A percentile compares a stretch with the other conserved stretches of the same genome.
phyloP scores from a whole-genome alignment of 306 rosid species.

The Corylus americana region DNA sequence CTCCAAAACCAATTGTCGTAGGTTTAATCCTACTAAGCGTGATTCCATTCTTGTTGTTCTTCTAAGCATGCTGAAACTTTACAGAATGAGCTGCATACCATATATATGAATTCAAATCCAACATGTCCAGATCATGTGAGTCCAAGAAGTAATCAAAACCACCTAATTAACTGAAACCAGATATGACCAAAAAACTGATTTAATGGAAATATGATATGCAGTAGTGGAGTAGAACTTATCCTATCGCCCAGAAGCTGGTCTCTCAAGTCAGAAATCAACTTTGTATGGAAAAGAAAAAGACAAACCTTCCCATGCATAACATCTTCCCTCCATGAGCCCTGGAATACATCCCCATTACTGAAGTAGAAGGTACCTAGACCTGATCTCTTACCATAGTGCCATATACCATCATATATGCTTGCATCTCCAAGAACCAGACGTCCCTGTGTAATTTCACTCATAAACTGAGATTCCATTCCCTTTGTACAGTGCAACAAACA shows the following conservation, averaged over 20 bases:
- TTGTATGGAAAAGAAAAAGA: background rate
- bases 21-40: background rate
- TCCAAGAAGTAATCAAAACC: background rate
- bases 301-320: slow-evolving; percentile 94
- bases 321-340: slow-evolving; percentile 98
- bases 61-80: background rate
- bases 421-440: slow-evolving; percentile 79
- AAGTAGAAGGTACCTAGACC: slow-evolving; percentile 89
- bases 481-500: background rate
- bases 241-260: background rate
- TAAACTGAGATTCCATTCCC: slow-evolving; percentile 16
- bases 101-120: background rate
- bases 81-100: background rate
- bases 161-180: background rate
- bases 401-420: slow-evolving; percentile 87
- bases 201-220: background rate
- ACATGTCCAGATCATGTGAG: background rate
- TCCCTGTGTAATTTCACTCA: slow-evolving; percentile 55
- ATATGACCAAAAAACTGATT: background rate
- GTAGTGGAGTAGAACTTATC: background rate
- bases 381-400: slow-evolving; percentile 91
- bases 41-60: background rate
- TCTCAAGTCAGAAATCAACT: background rate
- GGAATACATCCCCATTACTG: slow-evolving; percentile 89
- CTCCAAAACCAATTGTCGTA: too few species aligned